These are phyloP conservation scores for Debaryomyces castellii DNA, from an alignment of 805 yeast genomes.

Conservation along the genomic window DNA sequence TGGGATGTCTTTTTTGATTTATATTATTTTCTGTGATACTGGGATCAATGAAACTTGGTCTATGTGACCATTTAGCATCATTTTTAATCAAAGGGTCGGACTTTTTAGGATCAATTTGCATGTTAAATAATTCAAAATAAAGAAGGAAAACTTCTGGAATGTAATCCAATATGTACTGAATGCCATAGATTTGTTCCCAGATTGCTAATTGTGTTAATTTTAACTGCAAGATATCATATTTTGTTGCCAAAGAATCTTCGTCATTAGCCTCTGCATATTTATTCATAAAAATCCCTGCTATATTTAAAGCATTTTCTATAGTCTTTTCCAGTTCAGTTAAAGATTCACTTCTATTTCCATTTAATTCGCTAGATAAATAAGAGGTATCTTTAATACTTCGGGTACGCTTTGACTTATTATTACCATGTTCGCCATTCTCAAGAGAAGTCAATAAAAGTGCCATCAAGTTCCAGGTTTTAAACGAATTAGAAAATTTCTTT, in stretches of 20 bases:
- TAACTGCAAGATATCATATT: constrained; percentile 60
- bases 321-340: constrained; percentile 54
- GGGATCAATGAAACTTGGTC: constrained; percentile 43
- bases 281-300: constrained; percentile 32
- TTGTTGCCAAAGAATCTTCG: constrained; percentile 25
- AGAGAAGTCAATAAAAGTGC: constrained; percentile 61
- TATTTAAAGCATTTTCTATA: constrained; percentile 51
- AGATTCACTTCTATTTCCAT: constrained; percentile 1
- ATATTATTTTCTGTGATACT: constrained; percentile 4
- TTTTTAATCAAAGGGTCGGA: constrained; percentile 1
- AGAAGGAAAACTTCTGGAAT: constrained; percentile 66
- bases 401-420: constrained; percentile 1
- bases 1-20: not conserved
- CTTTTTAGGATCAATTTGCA: constrained; percentile 13
- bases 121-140: constrained; percentile 50
- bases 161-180: constrained; percentile 55
- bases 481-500: constrained; percentile 51
- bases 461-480: constrained; percentile 67
- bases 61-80: constrained; percentile 37
- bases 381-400: constrained; percentile 1
- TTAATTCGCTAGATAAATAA: not conserved
- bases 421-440: constrained; percentile 39
- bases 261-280: constrained; percentile 25
- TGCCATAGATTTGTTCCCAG: constrained; percentile 61
- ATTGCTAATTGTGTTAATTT: constrained; percentile 74